Evolutionary conservation across 164 flowering plant species (phyloP).

Genomic region (Amborella trichopoda): DNA sequence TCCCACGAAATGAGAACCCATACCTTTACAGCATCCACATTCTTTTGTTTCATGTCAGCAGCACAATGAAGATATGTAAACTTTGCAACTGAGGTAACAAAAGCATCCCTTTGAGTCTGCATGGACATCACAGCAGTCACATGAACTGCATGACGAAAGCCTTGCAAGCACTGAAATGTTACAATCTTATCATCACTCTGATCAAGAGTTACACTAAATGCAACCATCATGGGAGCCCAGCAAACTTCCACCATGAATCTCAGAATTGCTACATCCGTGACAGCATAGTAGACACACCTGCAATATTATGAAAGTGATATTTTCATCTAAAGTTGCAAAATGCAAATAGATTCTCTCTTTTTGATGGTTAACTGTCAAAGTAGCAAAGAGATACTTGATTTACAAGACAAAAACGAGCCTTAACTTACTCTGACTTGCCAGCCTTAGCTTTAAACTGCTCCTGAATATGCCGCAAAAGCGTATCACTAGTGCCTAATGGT

Average conservation of each 20-base stretch:
- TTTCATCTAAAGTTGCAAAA: too few species aligned
- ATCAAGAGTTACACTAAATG: constrained; percentile 92
- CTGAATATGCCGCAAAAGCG: constrained; percentile 80
- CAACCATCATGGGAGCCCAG: constrained; percentile 99
- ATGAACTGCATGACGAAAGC: constrained; percentile 92
- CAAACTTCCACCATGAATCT: constrained; percentile 95
- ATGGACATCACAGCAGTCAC: constrained; percentile 88
- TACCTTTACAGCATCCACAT: constrained; percentile 99
- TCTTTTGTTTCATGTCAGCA: constrained; percentile 99
- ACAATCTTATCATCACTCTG: constrained; percentile 92
- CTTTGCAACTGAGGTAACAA: constrained; percentile 92
- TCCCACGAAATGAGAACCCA: too few species aligned
- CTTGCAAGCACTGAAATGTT: constrained; percentile 69
- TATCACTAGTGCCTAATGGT: constrained; percentile 84
- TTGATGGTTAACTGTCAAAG: too few species aligned
- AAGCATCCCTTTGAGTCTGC: constrained; percentile 99
- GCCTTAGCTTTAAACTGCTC: constrained; percentile 91
- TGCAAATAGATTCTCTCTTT: too few species aligned
- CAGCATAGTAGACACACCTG: constrained; percentile 76
- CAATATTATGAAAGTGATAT: constrained; percentile 9
- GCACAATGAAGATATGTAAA: constrained; percentile 93
- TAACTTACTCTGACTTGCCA: constrained; percentile 86
- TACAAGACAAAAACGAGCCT: constrained; percentile 2
- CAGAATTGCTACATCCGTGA: constrained; percentile 75
- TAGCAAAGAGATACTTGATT: too few species aligned